Percentiles rank a stretch among this genome's conserved stretches.
Evolutionary conservation across 2,329 filamentous ascomycete species (phyloP).

Genomic region (Erysiphe neolycopersici): DNA sequence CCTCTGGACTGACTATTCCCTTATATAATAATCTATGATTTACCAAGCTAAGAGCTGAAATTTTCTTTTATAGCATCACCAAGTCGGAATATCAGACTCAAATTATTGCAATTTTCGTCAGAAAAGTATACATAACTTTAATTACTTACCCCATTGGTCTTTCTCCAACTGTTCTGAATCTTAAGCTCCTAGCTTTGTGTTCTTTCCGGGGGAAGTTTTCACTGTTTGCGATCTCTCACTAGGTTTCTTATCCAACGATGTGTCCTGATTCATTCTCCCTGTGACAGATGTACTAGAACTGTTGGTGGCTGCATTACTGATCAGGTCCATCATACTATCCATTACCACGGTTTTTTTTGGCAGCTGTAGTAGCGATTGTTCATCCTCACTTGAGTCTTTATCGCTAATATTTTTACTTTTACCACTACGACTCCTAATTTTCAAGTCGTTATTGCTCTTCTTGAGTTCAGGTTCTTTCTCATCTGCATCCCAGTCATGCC

Average conservation of each 20-base stretch:
- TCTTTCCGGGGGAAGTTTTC: background rate
- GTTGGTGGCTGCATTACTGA: background rate
- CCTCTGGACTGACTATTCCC: too few relatives aligned
- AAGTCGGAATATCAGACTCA: too few relatives aligned
- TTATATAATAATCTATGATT: too few relatives aligned
- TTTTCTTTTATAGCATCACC: too few relatives aligned
- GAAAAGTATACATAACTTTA: too few relatives aligned
- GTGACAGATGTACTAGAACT: too few relatives aligned
- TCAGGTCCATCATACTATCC: background rate
- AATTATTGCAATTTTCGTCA: too few relatives aligned
- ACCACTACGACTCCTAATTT: conserved; percentile 12
- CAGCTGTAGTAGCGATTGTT: too few relatives aligned
- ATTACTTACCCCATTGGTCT: background rate
- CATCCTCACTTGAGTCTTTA: too few relatives aligned
- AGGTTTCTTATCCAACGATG: background rate
- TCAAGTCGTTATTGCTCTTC: conserved; percentile 16
- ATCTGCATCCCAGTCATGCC: conserved; percentile 50
- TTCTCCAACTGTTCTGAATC: background rate
- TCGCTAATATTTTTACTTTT: too few relatives aligned
- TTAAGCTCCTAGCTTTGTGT: background rate
- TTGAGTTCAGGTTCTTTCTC: conserved; percentile 11
- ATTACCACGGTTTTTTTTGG: too few relatives aligned
- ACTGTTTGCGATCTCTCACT: background rate
- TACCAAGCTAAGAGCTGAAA: too few relatives aligned
- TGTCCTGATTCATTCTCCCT: background rate